phyloP scores from a whole-genome alignment of 257 asterid species.

The Nicotiana attenuata region DNA sequence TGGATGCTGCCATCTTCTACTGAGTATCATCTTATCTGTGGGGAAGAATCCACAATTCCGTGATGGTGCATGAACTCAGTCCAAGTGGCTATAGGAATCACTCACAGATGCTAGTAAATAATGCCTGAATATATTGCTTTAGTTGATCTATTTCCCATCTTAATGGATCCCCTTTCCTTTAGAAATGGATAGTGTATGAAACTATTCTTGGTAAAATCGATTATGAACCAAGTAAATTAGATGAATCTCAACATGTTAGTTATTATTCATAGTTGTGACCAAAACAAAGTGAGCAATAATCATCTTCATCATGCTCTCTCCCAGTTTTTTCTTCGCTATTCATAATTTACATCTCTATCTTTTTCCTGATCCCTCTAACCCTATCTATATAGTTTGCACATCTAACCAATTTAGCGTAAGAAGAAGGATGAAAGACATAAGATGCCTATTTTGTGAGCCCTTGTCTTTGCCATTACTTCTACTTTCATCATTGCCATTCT shows the following conservation, averaged over 20 bases:
- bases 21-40: not conserved
- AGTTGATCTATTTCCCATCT: not conserved
- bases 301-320: not conserved
- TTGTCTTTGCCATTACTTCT: not conserved
- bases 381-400: not conserved
- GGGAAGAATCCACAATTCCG: not conserved
- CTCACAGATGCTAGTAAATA: not conserved
- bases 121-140: not conserved
- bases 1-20: not conserved
- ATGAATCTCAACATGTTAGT: not conserved
- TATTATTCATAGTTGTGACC: not conserved
- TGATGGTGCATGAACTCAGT: not conserved
- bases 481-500: not conserved
- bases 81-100: not conserved
- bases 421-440: not conserved
- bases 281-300: not conserved
- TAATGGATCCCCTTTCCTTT: not conserved
- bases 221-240: not conserved
- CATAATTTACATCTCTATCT: not conserved
- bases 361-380: not conserved
- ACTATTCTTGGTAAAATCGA: not conserved
- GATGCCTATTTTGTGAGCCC: not conserved
- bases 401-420: not conserved
- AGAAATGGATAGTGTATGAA: not conserved
- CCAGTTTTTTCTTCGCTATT: not conserved